Conservation (phyloP, 257 asterid species). For the Thymus mandschuricus region DNA sequence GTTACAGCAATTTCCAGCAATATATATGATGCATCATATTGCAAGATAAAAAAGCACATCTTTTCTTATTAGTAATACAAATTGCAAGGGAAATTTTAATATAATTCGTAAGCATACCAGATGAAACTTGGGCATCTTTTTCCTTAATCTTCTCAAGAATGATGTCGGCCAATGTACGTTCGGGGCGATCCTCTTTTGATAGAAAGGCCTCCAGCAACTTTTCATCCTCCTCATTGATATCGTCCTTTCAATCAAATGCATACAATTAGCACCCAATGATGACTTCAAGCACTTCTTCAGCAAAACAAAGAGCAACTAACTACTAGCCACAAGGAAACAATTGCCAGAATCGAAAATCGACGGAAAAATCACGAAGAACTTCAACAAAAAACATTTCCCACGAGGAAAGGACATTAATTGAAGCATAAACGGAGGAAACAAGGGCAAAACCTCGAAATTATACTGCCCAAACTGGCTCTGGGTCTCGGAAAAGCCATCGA, state of each 20-base stretch:
- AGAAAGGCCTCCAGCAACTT: conserved; percentile 71
- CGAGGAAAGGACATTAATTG: background rate
- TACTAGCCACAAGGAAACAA: background rate
- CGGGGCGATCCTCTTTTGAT: conserved; percentile 63
- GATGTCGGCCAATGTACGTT: conserved; percentile 81
- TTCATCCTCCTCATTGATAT: conserved; percentile 72
- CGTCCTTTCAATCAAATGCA: conserved; percentile 47
- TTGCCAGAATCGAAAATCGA: background rate
- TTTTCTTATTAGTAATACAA: background rate
- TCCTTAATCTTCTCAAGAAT: conserved; percentile 71
- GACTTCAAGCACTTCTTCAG: conserved; percentile 1
- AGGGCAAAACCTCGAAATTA: conserved; percentile 58
- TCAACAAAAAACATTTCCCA: too few species aligned
- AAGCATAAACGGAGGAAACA: background rate
- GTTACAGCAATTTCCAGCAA: background rate
- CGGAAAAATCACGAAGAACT: background rate
- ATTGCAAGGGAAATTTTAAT: background rate
- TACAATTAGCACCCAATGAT: background rate
- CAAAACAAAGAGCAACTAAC: background rate
- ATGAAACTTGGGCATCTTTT: conserved; percentile 76
- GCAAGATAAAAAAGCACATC: background rate
- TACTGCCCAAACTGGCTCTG: conserved; percentile 65
- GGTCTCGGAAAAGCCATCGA: conserved; percentile 69
- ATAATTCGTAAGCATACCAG: conserved; percentile 50
- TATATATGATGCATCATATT: background rate